Percentiles rank a stretch among this genome's conserved stretches.
These are phyloP conservation scores for Lasiodiplodia theobromae DNA, from an alignment of 2,329 filamentous ascomycete genomes.

Conservation along the genomic window DNA sequence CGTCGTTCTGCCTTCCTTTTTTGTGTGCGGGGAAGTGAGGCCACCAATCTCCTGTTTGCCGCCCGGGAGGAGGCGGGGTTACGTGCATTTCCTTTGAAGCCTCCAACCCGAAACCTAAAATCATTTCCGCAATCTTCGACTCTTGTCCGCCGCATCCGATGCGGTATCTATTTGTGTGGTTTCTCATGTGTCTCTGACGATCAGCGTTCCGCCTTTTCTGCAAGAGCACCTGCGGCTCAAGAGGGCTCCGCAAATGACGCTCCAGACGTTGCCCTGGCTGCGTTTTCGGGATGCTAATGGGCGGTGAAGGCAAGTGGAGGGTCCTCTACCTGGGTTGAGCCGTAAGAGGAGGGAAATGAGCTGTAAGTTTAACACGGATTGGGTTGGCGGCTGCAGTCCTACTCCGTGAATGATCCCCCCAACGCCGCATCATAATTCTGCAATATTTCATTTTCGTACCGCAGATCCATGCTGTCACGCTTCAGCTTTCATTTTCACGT, in stretches of 20 bases:
- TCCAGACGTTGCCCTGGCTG: neutral
- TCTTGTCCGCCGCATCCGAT: neutral
- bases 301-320: neutral
- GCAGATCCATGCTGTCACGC: neutral
- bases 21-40: slow-evolving; percentile 10
- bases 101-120: too few relatives aligned
- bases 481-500: neutral
- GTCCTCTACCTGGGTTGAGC: neutral
- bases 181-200: neutral
- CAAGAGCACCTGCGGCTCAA: neutral
- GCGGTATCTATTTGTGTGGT: neutral
- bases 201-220: neutral
- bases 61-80: too few relatives aligned
- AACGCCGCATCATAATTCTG: neutral
- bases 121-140: too few relatives aligned
- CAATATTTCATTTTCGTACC: neutral
- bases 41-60: neutral
- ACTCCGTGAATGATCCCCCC: neutral
- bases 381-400: neutral
- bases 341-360: neutral
- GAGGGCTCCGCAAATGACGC: neutral
- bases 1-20: slow-evolving; percentile 15
- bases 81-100: too few relatives aligned
- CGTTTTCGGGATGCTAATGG: neutral
- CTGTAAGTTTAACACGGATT: neutral